Evolutionary conservation across 2,329 filamentous ascomycete species (phyloP).

Genomic region (Fusarium musae): DNA sequence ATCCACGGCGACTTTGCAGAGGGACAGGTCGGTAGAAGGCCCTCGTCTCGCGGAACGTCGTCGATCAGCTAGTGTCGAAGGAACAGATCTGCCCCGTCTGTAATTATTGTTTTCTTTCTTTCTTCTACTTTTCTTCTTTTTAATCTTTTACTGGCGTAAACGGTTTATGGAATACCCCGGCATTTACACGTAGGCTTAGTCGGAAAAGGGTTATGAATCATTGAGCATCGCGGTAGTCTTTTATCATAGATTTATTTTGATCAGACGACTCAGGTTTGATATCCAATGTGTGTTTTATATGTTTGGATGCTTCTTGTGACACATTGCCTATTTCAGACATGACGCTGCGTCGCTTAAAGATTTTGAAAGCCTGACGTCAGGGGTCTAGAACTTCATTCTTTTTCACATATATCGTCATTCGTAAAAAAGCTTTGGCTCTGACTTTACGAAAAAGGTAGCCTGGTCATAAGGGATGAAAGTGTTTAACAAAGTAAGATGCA

Average conservation of each 20-base stretch:
- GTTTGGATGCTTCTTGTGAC: neutral
- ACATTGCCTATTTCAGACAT: slow-evolving; percentile 2
- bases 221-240: slow-evolving; percentile 3
- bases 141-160: slow-evolving; percentile 26
- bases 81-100: slow-evolving; percentile 52
- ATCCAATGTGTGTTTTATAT: no score
- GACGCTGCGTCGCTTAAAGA: neutral
- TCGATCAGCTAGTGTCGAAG: slow-evolving; percentile 52
- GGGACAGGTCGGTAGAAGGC: slow-evolving; percentile 45
- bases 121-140: neutral
- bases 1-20: slow-evolving; percentile 46
- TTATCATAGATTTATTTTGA: slow-evolving; percentile 9
- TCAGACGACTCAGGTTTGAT: slow-evolving; percentile 2
- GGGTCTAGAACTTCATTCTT: neutral
- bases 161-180: slow-evolving; percentile 37
- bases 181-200: slow-evolving; percentile 28
- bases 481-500: neutral
- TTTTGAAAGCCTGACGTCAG: neutral
- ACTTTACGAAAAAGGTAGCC: neutral
- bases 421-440: neutral
- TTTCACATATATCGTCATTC: neutral
- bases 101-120: slow-evolving; percentile 29
- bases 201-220: slow-evolving; percentile 14
- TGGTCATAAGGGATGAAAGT: neutral
- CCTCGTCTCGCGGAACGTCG: slow-evolving; percentile 50